Evolutionary conservation across 768 basidiomycete genomes (phyloP), one percentile per base, ranked within the genome.

Genomic region (Galerina marginata): DNA sequence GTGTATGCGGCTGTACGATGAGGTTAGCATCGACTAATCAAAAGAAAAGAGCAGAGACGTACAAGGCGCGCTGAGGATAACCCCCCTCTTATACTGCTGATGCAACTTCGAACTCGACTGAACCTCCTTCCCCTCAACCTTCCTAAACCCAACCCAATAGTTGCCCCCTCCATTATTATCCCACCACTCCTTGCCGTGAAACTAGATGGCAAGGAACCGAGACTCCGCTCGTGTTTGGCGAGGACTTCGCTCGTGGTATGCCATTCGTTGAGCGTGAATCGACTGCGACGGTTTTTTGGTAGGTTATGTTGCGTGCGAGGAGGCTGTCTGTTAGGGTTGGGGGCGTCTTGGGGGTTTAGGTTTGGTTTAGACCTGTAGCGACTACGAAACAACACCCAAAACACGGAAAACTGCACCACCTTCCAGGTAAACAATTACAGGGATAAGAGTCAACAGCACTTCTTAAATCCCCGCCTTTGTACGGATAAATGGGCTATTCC

Each of bases 241-340:
- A 74, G 61, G 36, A 97, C 94, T 71, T 99, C 96, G 45, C 87
- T 89, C 0, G 92, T 92, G 3, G 96, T 99, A 63, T 90, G 86
- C 96, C 96, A 99, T 49, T 91, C 87, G 73, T 98, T 96, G 48
- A 96, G 79, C 2, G 96, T 98, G 72, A 96, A 99, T 1, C 96
- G 0, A 97, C 82, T 0, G 85, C 87, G 48, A 98, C 89, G 53
- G 84, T 81, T 75, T 99, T 99, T 72, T 92, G 88, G 62, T 91
- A 99, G 0, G 91, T 79, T 54, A 97, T 65, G 72, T 99, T 98
- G 65, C 89, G 85, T n/a, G 95, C 93, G 51, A 93, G 83, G 57
- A 97, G 75, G 7, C 90, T 86, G 6, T 96, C 96, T 2, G 81
- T 77, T 12, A 97, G 81, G 0, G 77, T 72, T 5, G 61, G 75